Evolutionary conservation across 768 basidiomycete genomes (phyloP), one percentile per base, ranked within the genome.

Genomic region (Termitomyces sp.): DNA sequence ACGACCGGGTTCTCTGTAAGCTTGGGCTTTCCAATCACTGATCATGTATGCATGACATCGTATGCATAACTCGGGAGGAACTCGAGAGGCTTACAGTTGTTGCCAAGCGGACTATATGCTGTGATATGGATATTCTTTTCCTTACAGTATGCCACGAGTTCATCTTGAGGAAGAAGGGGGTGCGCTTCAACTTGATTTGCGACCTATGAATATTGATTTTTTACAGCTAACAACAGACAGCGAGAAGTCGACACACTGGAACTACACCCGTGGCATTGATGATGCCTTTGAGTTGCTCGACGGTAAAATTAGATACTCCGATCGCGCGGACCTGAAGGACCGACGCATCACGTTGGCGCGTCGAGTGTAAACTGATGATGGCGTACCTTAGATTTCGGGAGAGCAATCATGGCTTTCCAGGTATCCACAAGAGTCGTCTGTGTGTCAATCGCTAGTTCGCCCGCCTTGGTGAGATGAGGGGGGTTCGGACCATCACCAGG

Each of bases 111-210:
- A 61, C 80, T 82, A 65, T 82, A 82, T 0, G 79, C 80, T 7
- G 78, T 80, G 31, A 94, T 69, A 61, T 88, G 84, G 66, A 92
- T 90, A 50, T 78, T 78, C 65, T 88, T 81, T 58, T 78, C 71
- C 63, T 84, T 81, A 74, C 84, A 86, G 73, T 81, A 92, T 40
- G 74, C 78, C 52, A 85, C 76, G 53, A 92, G 80, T 14, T 89
- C 85, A 50, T 85, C 81, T 65, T 94, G 91, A 10, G 80, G 86
- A 56, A 90, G 79, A 51, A 84, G 78, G 14, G 91, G 90, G 76
- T 94, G 93, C 21, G 84, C 83, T 69, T 93, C 91, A 61, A 94
- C 73, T 73, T 95, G 92, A 73, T 94, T 92, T 30, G 73, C 84
- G 21, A 75, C 71, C 83, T 84, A 54, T 23, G 50, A 26, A 50